Conservation (phyloP, 257 asterid species). For the Eucommia ulmoides region DNA sequence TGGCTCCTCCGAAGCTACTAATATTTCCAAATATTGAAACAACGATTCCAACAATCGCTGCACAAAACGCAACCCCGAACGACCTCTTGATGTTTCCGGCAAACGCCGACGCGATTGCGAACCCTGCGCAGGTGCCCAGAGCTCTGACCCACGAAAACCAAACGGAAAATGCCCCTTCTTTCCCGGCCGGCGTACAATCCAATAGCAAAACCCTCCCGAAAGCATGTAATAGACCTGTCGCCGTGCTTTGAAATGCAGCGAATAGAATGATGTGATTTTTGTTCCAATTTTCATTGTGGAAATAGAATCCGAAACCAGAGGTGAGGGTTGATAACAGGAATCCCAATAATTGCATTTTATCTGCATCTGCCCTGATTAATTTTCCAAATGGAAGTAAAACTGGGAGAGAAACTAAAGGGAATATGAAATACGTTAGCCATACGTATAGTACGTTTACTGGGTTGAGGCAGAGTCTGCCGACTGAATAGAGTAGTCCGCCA, state of each 20-base stretch:
- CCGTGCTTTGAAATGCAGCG: conserved; percentile 58
- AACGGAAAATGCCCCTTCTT: conserved; percentile 79
- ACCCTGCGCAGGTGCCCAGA: conserved; percentile 60
- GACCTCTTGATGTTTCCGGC: conserved; percentile 47
- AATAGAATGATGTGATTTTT: conserved; percentile 39
- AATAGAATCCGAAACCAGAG: conserved; percentile 78
- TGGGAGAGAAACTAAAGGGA: conserved; percentile 72
- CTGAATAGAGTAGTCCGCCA: conserved; percentile 47
- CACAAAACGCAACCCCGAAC: conserved; percentile 52
- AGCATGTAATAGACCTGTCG: conserved; percentile 67
- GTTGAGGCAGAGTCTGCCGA: conserved; percentile 46
- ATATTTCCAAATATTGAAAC: conserved; percentile 64
- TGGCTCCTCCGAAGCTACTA: conserved; percentile 75
- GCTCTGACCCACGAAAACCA: conserved; percentile 82
- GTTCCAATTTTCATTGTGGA: conserved; percentile 34
- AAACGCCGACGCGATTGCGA: conserved; percentile 45
- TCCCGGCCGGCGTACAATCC: conserved; percentile 80
- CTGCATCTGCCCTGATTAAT: conserved; percentile 50
- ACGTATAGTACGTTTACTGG: conserved; percentile 29
- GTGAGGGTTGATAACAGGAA: conserved; percentile 46
- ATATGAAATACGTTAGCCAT: conserved; percentile 59
- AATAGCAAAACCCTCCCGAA: conserved; percentile 68
- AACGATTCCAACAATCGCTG: conserved; percentile 44
- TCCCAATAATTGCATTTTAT: conserved; percentile 88
- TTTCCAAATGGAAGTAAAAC: conserved; percentile 53